Conservation (phyloP, 352 stramenopile genomes). For the Blastocystis sp. region DNA sequence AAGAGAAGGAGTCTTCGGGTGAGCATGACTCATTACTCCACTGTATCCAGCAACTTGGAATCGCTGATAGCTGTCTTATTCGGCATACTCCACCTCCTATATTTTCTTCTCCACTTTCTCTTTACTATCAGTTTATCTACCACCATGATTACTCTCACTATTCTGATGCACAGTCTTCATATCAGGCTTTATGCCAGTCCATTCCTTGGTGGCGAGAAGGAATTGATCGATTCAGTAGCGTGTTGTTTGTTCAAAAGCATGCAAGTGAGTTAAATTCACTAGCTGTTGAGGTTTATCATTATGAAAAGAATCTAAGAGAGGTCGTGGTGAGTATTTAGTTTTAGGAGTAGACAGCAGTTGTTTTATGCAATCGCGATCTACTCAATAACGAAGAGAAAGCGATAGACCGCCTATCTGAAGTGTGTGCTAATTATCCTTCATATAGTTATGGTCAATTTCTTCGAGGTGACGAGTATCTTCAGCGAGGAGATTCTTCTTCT, state of each 20-base stretch:
- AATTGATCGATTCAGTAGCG: neutral
- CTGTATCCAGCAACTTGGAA: neutral
- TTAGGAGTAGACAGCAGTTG: neutral
- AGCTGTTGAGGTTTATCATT: neutral
- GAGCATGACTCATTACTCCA: neutral
- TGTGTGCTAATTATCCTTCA: neutral
- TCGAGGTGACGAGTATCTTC: neutral
- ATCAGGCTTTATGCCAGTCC: neutral
- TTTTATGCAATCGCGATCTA: neutral
- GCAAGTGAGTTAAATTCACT: neutral
- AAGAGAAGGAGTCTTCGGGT: neutral
- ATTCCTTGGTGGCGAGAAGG: constrained; percentile 26
- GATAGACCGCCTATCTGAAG: neutral
- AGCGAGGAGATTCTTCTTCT: neutral
- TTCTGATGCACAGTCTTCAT: neutral
- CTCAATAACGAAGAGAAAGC: neutral
- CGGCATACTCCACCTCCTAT: neutral
- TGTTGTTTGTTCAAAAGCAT: constrained; percentile 29
- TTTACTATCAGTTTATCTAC: constrained; percentile 41
- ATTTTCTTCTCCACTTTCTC: constrained; percentile 3
- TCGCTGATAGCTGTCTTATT: neutral
- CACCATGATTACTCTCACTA: neutral
- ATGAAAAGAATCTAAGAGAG: neutral
- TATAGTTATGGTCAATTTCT: constrained; percentile 24
- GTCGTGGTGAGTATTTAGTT: neutral